These are phyloP conservation scores for Echites panduratus DNA, from an alignment of 257 asterid genomes.

Conservation along the genomic window DNA sequence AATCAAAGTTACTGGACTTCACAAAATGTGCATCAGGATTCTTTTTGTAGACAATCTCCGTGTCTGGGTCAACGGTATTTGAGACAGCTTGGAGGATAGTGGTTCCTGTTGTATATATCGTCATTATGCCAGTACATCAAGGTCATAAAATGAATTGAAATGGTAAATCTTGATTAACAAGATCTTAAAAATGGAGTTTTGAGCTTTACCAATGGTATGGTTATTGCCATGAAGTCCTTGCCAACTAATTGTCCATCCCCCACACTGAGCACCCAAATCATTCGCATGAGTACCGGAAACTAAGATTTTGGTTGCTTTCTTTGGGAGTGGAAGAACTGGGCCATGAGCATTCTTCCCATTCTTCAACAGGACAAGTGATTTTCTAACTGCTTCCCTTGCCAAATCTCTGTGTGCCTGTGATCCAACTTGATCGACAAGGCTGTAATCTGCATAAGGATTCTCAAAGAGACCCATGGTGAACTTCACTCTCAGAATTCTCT, in stretches of 20 bases:
- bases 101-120: slow-evolving; percentile 28
- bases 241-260: slow-evolving; percentile 62
- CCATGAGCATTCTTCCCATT: slow-evolving; percentile 28
- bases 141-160: no score
- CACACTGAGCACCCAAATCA: slow-evolving; percentile 44
- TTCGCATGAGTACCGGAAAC: slow-evolving; percentile 52
- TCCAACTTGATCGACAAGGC: slow-evolving; percentile 36
- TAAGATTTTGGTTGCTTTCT: slow-evolving; percentile 33
- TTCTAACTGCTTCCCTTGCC: slow-evolving; percentile 55
- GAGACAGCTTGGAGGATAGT: slow-evolving; percentile 37
- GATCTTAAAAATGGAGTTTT: not conserved
- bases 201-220: slow-evolving; percentile 27
- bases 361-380: slow-evolving; percentile 48
- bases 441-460: slow-evolving; percentile 48
- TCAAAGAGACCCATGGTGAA: slow-evolving; percentile 54
- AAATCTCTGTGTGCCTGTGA: slow-evolving; percentile 47
- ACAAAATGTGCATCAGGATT: slow-evolving; percentile 24
- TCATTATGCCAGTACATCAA: not conserved
- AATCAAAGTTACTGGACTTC: slow-evolving; percentile 29
- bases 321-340: slow-evolving; percentile 49
- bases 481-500: slow-evolving; percentile 55
- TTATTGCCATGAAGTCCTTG: slow-evolving; percentile 42
- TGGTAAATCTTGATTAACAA: no score
- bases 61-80: slow-evolving; percentile 23
- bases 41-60: slow-evolving; percentile 29